Base-by-base conservation (phyloP, 371 early-diverging fungal species). In the Rhizopus microsporus region DNA sequence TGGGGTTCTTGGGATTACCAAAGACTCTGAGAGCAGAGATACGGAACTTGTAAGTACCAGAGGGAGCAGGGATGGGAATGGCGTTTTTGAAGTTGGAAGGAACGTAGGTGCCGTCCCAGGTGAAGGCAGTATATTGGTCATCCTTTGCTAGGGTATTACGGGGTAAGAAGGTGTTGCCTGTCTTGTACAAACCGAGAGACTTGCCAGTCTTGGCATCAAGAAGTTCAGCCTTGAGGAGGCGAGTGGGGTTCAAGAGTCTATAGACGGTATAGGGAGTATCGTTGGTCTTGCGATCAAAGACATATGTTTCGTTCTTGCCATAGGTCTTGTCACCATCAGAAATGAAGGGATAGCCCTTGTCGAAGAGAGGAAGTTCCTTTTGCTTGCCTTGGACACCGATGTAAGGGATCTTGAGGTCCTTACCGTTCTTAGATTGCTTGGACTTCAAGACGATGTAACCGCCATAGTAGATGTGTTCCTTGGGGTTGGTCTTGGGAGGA, bases 331-430 rank as follows among this genome's bases (percentile, higher is more conserved):
- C 56, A 3, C 40, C n/a, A 7, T 5, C 6, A 35, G 60, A 59
- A 30, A 69, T 40, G 4, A 42, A 57, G 32, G 67, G 69, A 39
- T 55, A 54, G 13, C 53, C 57, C 0, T 39, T 16, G 29, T 69
- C 69, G 43, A 65, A 66, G 50, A 72, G 51, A 40, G 72, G 69
- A 17, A 72, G 65, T n/a, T 68, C 56, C 53, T 58, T 53, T 59
- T 78, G 59, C 40, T 70, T 68, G 12, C 86, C 86, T 49, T 70
- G 72, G 29, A 83, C 51, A 57, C 84, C 86, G 51, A 79, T 68
- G 65, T 84, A 85, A 49, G 86, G 86, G 29, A 85, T 54, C 13
- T 63, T 65, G 49, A 74, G 60, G 33, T 75, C 55, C 46, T 57
- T 66, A 15, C 30, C 51, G 16, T 33, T 51, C 31, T 29, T 60